Evolutionary conservation across 129 eudicot genomes (phyloP).

Genomic region (Ambrosia trifida): DNA sequence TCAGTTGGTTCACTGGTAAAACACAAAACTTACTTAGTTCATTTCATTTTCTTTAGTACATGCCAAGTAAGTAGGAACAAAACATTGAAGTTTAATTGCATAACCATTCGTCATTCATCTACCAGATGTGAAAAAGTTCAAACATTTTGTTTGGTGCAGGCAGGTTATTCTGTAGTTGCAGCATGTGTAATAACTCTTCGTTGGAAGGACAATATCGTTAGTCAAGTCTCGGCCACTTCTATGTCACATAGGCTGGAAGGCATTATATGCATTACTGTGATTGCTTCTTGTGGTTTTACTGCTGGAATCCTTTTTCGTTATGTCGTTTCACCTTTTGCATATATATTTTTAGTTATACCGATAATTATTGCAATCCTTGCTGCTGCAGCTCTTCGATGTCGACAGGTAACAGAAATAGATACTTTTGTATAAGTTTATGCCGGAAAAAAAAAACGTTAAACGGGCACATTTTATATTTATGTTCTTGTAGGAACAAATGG

Average conservation of each 20-base stretch:
- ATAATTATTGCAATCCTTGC: constrained; percentile 49
- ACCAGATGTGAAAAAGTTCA: neutral
- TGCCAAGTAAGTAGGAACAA: neutral
- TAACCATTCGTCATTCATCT: neutral
- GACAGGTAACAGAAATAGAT: constrained; percentile 52
- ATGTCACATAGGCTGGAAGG: constrained; percentile 70
- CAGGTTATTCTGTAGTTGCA: constrained; percentile 97
- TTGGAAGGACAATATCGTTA: constrained; percentile 56
- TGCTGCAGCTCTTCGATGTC: constrained; percentile 57
- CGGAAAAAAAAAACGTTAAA: no score
- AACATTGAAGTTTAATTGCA: neutral
- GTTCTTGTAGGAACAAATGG: constrained; percentile 48
- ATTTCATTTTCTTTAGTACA: neutral
- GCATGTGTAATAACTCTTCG: constrained; percentile 90
- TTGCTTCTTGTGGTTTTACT: constrained; percentile 74
- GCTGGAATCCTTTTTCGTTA: constrained; percentile 79
- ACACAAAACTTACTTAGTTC: neutral
- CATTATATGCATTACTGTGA: constrained; percentile 51
- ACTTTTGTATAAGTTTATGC: neutral
- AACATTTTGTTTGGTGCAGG: constrained; percentile 51
- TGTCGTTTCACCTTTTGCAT: constrained; percentile 45
- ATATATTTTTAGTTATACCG: constrained; percentile 43
- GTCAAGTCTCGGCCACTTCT: constrained; percentile 34
- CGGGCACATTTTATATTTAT: constrained; percentile 14
- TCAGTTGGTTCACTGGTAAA: constrained; percentile 94